phyloP scores from a whole-genome alignment of 2,329 filamentous ascomycete genomes.

The Diplodia mutila region DNA sequence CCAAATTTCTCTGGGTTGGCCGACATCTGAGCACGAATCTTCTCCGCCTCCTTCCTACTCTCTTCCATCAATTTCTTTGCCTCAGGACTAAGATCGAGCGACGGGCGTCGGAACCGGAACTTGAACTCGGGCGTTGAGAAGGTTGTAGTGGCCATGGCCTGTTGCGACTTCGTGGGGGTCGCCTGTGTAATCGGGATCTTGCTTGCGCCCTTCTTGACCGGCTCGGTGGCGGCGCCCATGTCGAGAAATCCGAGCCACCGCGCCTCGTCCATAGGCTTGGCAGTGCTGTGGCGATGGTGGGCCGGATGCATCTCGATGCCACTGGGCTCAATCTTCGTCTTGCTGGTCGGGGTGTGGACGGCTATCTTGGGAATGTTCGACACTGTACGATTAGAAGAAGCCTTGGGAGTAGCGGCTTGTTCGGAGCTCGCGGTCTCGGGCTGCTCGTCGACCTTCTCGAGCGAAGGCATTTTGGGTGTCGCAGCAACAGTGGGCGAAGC shows the following conservation, averaged over 20 bases:
- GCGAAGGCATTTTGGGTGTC: constrained; percentile 16
- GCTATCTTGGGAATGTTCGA: constrained; percentile 25
- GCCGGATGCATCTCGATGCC: constrained; percentile 90
- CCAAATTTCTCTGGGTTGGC: constrained; percentile 55
- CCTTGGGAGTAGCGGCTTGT: constrained; percentile 9
- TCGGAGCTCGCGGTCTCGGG: background rate
- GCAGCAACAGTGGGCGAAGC: constrained; percentile 2
- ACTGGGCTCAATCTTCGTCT: constrained; percentile 69
- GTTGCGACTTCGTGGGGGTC: constrained; percentile 64
- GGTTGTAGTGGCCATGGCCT: constrained; percentile 18
- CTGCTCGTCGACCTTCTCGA: constrained; percentile 21
- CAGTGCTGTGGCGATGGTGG: constrained; percentile 74
- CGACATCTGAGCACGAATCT: constrained; percentile 70
- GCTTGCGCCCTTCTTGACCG: constrained; percentile 44
- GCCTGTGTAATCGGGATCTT: constrained; percentile 54
- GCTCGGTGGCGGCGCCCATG: constrained; percentile 63
- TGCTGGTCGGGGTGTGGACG: constrained; percentile 59
- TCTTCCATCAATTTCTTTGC: constrained; percentile 65
- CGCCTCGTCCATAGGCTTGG: constrained; percentile 76
- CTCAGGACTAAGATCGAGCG: constrained; percentile 63
- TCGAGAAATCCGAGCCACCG: constrained; percentile 76
- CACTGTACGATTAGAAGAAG: background rate
- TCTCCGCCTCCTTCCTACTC: constrained; percentile 71
- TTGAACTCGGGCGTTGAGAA: constrained; percentile 60
- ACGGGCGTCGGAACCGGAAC: constrained; percentile 63